Conservation (phyloP, 1,139 yeast genomes). For the Wickerhamomyces sp. region DNA sequence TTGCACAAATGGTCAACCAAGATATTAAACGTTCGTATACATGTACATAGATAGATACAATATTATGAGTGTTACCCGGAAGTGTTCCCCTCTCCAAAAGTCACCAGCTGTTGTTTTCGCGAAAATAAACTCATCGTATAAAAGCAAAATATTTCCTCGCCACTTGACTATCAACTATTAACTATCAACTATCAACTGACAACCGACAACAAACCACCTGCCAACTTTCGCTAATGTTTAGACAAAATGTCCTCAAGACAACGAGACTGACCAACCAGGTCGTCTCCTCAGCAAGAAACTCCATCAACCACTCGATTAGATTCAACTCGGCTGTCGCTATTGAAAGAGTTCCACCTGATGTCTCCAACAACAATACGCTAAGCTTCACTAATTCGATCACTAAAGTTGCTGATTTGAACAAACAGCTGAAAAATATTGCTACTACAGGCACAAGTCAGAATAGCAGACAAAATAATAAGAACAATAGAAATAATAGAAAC, state of each 20-base stretch:
- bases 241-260: slow-evolving; percentile 23
- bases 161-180: too few species aligned
- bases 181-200: too few species aligned
- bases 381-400: slow-evolving; percentile 19
- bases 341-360: slow-evolving; percentile 20
- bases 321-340: slow-evolving; percentile 22
- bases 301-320: slow-evolving; percentile 24
- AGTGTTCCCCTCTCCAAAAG: too few species aligned
- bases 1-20: slow-evolving; percentile 43
- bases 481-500: slow-evolving; percentile 31
- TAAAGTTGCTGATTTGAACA: slow-evolving; percentile 21
- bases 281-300: slow-evolving; percentile 23
- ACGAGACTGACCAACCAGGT: slow-evolving; percentile 25
- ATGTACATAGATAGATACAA: too few species aligned
- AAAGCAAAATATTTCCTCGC: too few species aligned
- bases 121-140: too few species aligned
- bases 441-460: slow-evolving; percentile 23
- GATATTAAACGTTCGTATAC: slow-evolving; percentile 29
- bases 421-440: slow-evolving; percentile 26
- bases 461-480: slow-evolving; percentile 26
- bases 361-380: slow-evolving; percentile 4
- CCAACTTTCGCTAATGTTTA: too few species aligned
- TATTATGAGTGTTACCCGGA: too few species aligned
- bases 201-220: too few species aligned
- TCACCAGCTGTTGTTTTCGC: too few species aligned